Evolutionary conservation across 2,329 filamentous ascomycete species (phyloP).

Genomic region (Xylariaceae sp.): DNA sequence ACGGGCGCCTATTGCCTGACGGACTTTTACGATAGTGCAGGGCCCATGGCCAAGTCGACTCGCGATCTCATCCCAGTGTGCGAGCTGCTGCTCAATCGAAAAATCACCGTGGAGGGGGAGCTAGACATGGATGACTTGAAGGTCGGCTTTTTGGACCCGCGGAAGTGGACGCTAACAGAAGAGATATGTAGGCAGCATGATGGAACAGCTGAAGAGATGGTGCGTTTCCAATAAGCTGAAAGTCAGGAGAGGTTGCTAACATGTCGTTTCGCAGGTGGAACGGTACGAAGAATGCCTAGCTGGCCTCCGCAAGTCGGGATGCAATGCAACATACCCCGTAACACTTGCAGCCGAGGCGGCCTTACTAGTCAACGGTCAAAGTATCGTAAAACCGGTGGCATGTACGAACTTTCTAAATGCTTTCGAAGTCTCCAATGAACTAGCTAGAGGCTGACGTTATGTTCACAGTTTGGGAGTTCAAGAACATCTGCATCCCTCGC

Average conservation of each 20-base stretch:
- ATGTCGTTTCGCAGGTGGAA: not conserved
- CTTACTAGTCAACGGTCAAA: not conserved
- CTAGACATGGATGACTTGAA: not conserved
- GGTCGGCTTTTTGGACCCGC: not conserved
- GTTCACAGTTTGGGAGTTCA: not conserved
- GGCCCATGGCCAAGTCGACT: slow-evolving; percentile 26
- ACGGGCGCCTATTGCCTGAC: slow-evolving; percentile 23
- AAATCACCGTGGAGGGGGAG: not conserved
- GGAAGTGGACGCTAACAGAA: not conserved
- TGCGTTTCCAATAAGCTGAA: not conserved
- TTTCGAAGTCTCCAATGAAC: not conserved
- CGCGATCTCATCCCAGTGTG: not conserved
- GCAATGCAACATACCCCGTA: not conserved
- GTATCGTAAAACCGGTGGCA: not conserved
- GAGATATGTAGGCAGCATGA: not conserved
- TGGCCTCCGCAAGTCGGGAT: not conserved
- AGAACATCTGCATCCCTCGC: not conserved
- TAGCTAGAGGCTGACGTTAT: not conserved
- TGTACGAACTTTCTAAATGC: not conserved
- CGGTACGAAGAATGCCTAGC: not conserved
- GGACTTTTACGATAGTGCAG: slow-evolving; percentile 25
- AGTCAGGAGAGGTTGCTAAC: not conserved
- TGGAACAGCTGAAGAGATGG: not conserved
- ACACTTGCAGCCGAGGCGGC: not conserved
- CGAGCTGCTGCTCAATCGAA: not conserved